Evolutionary conservation across 306 rosid species (phyloP), one percentile per base, ranked within the genome.

Genomic region (Herpetospermum pedunculosum): DNA sequence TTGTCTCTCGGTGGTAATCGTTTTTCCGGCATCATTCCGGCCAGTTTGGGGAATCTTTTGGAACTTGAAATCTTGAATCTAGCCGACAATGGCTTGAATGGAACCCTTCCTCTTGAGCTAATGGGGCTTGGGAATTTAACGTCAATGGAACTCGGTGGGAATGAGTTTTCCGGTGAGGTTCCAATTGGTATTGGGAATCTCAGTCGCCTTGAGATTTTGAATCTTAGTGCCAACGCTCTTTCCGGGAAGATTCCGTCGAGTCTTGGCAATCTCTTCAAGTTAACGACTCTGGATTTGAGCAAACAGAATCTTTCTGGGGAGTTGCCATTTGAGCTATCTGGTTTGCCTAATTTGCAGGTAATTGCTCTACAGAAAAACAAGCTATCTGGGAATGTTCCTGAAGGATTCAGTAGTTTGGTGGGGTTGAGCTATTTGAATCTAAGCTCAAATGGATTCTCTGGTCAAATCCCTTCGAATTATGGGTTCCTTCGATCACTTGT

Each of bases 381-480:
- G 75, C 70, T 92, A 21, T 87, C 89, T 40, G 97, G 97, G 37
- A 87, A 76, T 46, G 89, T 92, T 9, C 98, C 97, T 58, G 97
- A 92, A 78, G 98, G 98, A 26, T 92, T 92, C 72, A 92, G 98
- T 84, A 92, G 97, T 78, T 85, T 90, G 87, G 77, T 76, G 90
- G 84, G 93, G 77, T 78, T 92, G 82, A 80, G 81, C 30, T 76
- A 79, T 70, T 72, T 92, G 82, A 92, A 92, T 37, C 92, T 92
- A 32, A 92, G 97, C 44, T 83, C 88, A 32, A 92, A 92, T 81
- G 77, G 78, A 6, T 90, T 92, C 58, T 81, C 92, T 46, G 97
- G 96, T 64, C 81, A 81, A 28, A 85, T 92, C 75, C 93, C 98
- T 16, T 86, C 84, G 59, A 90, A 86, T 74, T 92, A 88, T 75